Conservation (phyloP, 208 protist genomes). For the Trypanosoma melophagium region DNA sequence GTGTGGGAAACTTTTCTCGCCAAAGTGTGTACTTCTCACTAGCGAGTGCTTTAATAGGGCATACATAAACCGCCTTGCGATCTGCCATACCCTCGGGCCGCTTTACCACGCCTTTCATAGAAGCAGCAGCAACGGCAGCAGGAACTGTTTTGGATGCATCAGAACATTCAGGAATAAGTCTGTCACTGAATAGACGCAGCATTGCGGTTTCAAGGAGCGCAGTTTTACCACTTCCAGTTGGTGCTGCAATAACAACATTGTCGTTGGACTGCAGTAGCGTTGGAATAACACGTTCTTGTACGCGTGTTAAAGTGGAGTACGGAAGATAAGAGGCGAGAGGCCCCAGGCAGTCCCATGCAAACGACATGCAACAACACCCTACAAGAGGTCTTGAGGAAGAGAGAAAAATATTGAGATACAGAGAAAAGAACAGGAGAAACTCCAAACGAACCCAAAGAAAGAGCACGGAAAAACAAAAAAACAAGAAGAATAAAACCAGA, state of each 20-base stretch:
- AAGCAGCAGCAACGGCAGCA: too few relatives aligned
- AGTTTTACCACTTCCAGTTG: constrained; percentile 91
- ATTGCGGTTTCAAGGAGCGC: constrained; percentile 88
- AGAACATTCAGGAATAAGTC: constrained; percentile 22
- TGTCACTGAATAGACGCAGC: constrained; percentile 72
- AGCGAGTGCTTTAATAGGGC: constrained; percentile 90
- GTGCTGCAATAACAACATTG: constrained; percentile 82
- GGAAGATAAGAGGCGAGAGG: constrained; percentile 49
- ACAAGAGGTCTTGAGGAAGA: background rate
- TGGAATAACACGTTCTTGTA: constrained; percentile 74
- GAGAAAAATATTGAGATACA: background rate
- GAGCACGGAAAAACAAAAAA: constrained; percentile 9
- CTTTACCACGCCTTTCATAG: background rate
- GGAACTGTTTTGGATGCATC: background rate
- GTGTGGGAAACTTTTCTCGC: constrained; percentile 67
- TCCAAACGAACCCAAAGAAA: background rate
- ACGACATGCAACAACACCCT: constrained; percentile 11
- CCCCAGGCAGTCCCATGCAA: constrained; percentile 37
- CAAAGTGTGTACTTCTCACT: constrained; percentile 84
- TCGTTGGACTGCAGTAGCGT: constrained; percentile 41
- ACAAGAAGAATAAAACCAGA: constrained; percentile 10
- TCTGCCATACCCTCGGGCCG: constrained; percentile 7
- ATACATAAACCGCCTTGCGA: constrained; percentile 87
- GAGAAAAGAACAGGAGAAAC: constrained; percentile 5
- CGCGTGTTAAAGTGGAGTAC: constrained; percentile 55